Evolutionary conservation across 2,329 filamentous ascomycete genomes (phyloP).

Genomic region (Tolypocladium amazonense): DNA sequence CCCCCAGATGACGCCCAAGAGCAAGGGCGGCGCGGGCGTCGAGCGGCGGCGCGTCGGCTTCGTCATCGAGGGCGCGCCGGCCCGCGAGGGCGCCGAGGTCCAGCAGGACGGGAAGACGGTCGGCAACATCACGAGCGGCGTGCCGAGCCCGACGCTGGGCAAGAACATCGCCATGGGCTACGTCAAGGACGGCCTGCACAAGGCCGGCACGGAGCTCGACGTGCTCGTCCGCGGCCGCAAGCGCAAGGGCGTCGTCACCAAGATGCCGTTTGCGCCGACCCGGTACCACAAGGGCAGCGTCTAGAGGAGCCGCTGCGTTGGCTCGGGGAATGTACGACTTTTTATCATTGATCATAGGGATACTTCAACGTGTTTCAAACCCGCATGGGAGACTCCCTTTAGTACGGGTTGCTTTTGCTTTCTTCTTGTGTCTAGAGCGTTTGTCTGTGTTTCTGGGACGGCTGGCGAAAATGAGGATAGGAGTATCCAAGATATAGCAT

Average conservation of each 20-base stretch:
- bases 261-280: conserved; percentile 80
- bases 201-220: conserved; percentile 70
- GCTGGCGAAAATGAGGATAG: background rate
- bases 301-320: background rate
- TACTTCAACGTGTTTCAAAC: conserved; percentile 10
- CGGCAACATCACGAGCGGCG: conserved; percentile 78
- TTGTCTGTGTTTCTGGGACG: background rate
- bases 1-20: conserved; percentile 61
- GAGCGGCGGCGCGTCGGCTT: conserved; percentile 69
- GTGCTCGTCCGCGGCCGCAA: conserved; percentile 69
- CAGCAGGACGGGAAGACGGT: conserved; percentile 56
- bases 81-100: conserved; percentile 79
- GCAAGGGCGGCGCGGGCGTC: conserved; percentile 62
- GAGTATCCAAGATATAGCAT: background rate
- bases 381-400: background rate
- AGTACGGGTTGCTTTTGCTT: background rate
- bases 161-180: conserved; percentile 97
- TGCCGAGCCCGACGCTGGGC: conserved; percentile 74
- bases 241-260: conserved; percentile 64
- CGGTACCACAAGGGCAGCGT: conserved; percentile 50
- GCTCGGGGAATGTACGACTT: background rate
- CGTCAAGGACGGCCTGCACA: conserved; percentile 70
- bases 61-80: conserved; percentile 74
- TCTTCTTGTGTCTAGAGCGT: background rate
- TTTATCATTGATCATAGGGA: conserved; percentile 10